Percentiles rank a stretch among this genome's conserved stretches.
phyloP scores from a whole-genome alignment of 495 filamentous ascomycete species.

The Beverwykella pulmonaria region DNA sequence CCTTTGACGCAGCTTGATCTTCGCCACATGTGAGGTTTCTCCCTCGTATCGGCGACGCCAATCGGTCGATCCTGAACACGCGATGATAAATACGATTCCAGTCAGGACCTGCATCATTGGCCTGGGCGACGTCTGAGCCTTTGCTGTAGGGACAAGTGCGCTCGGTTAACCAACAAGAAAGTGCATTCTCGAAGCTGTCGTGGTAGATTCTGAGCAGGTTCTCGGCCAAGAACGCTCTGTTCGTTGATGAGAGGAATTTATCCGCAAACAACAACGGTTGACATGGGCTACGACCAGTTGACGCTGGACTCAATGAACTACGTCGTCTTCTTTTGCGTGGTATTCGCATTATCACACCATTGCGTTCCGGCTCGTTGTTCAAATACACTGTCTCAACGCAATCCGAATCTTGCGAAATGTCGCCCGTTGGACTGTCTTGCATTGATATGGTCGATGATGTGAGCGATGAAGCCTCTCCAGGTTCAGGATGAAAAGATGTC shows the following conservation, averaged over 20 bases:
- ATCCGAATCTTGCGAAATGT: background rate
- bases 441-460: background rate
- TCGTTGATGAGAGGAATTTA: conserved; percentile 23
- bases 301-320: conserved; percentile 6
- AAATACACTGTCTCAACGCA: background rate
- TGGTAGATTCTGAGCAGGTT: conserved; percentile 53
- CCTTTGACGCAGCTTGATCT: conserved; percentile 45
- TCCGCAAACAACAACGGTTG: conserved; percentile 9
- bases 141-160: conserved; percentile 51
- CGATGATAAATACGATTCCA: conserved; percentile 54
- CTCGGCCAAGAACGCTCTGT: conserved; percentile 44
- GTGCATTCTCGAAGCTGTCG: conserved; percentile 53
- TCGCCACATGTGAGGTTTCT: conserved; percentile 45
- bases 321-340: conserved; percentile 25
- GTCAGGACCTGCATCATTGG: conserved; percentile 46
- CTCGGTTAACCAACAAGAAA: conserved; percentile 55
- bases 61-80: conserved; percentile 50
- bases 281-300: background rate
- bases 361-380: background rate
- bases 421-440: background rate
- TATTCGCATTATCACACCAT: background rate
- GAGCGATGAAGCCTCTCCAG: conserved; percentile 13
- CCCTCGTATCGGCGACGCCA: conserved; percentile 41
- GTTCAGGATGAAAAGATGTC: conserved; percentile 1
- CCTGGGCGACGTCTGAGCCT: conserved; percentile 13